Evolutionary conservation across 75 land plant genomes (phyloP), one percentile per base, ranked within the genome.

Genomic region (Chamaecyparis obtusa): DNA sequence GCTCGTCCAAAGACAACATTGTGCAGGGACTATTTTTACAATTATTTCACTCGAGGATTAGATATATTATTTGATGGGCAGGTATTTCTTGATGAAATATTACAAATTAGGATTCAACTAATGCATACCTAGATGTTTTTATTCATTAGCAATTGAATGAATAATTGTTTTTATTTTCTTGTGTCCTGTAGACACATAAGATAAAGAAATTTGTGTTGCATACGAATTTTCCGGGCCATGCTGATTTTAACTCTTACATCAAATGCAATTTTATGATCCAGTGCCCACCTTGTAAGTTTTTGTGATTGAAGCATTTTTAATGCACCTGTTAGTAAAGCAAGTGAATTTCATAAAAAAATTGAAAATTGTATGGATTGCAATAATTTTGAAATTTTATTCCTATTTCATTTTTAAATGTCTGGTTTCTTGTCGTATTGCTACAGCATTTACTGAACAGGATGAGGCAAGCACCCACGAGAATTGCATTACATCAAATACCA

Each of bases 31-130:
- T 97, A 97, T 75, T 97, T 97, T 82, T 97, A 97, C 85, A 97
- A 97, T 86, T 97, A 96, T 84, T 97, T 96, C 76, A 86, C 95
- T 35, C 96, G 98, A 83, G 99, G 99, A 15, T 80, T 97, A 83
- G 99, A 97, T 91, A 97, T 97, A 80, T 85, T 97, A 89, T 97
- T 97, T 91, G 99, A 97, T 89, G 96, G 98, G 14, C 96, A 97
- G 99, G 99, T 97, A 87, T 9, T 84, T 21, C 24, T 64, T 32
- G 11, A 39, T 74, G 9, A 49, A 46, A n/a, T 32, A 44, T 81
- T 48, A 46, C 72, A 15, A 33, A 30, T 37, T 24, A 10, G 32
- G 5, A 35, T 49, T 76, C 32, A 51, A 36, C 33, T 46, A 33
- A 32, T 88, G 30, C 39, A 85, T 86, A 86, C 32, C 54, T 51